A percentile compares a stretch with the other conserved stretches of the same genome.
These are phyloP conservation scores for Ciborinia camelliae DNA, from an alignment of 2,329 filamentous ascomycete species.

Conservation along the genomic window DNA sequence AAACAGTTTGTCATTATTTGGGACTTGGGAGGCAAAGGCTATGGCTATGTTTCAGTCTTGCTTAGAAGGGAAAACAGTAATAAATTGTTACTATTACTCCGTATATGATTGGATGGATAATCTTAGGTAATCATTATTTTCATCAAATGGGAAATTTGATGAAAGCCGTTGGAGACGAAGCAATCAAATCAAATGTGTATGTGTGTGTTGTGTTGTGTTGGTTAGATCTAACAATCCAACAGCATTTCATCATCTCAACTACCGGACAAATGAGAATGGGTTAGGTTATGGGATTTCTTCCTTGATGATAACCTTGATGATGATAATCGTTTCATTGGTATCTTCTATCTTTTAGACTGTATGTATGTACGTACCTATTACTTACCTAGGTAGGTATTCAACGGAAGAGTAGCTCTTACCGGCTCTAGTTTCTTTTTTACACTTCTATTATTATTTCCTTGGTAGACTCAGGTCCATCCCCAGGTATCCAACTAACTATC, in stretches of 20 bases:
- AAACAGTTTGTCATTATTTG: too few relatives aligned
- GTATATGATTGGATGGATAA: not conserved
- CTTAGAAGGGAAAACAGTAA: not conserved
- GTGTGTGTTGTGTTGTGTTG: too few relatives aligned
- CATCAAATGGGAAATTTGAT: not conserved
- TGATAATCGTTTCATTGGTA: not conserved
- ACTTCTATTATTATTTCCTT: not conserved
- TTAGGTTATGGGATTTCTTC: too few relatives aligned
- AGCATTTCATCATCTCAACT: not conserved
- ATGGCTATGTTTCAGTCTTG: not conserved
- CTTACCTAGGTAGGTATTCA: conserved; percentile 1
- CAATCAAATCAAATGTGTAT: not conserved
- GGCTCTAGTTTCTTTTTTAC: not conserved
- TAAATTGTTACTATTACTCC: too few relatives aligned
- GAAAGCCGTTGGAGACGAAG: not conserved
- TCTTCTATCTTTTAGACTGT: too few relatives aligned
- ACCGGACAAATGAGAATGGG: conserved; percentile 5
- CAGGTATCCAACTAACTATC: not conserved
- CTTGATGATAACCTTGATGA: not conserved
- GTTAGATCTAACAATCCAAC: too few relatives aligned
- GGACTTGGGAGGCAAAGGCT: not conserved
- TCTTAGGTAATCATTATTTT: too few relatives aligned
- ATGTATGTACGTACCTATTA: not conserved
- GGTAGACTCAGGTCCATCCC: not conserved
- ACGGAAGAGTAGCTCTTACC: not conserved